phyloP scores from a whole-genome alignment of 2,329 filamentous ascomycete species.

The Myriosclerotinia scirpicola region DNA sequence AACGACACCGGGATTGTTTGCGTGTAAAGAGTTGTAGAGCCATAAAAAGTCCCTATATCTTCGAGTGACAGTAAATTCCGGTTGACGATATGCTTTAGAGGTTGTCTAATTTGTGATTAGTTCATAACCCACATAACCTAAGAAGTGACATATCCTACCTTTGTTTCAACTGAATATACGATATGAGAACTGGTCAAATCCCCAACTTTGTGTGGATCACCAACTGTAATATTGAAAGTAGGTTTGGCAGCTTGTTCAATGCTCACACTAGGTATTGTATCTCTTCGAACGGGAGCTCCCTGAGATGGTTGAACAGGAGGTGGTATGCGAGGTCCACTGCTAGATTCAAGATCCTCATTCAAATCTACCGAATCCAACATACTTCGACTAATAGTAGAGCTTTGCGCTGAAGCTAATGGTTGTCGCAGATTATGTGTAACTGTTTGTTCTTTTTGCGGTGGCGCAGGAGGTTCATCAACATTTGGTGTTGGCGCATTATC shows the following conservation, averaged over 20 bases:
- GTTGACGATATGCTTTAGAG: constrained; percentile 90
- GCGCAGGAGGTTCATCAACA: constrained; percentile 63
- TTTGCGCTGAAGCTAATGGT: constrained; percentile 46
- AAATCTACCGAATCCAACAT: constrained; percentile 68
- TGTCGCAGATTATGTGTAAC: constrained; percentile 56
- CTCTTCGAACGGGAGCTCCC: constrained; percentile 52
- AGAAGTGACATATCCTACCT: constrained; percentile 53
- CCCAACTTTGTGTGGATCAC: constrained; percentile 96
- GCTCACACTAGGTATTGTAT: constrained; percentile 75
- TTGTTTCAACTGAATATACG: constrained; percentile 93
- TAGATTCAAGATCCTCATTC: constrained; percentile 60
- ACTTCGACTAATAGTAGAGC: constrained; percentile 47
- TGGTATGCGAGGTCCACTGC: constrained; percentile 60
- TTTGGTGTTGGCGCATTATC: constrained; percentile 44
- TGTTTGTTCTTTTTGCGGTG: constrained; percentile 66
- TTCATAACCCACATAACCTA: not conserved
- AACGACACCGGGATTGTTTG: constrained; percentile 91
- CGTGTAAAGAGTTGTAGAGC: constrained; percentile 93
- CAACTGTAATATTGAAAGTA: constrained; percentile 84
- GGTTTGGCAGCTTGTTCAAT: constrained; percentile 93
- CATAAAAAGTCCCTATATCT: constrained; percentile 96
- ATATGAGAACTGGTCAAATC: constrained; percentile 97
- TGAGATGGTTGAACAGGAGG: constrained; percentile 61
- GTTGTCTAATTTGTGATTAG: constrained; percentile 63
- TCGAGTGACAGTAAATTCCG: constrained; percentile 90